Evolutionary conservation across 805 yeast genomes (phyloP), one percentile per base, ranked within the genome.

Genomic region (Nematodospora valgi): DNA sequence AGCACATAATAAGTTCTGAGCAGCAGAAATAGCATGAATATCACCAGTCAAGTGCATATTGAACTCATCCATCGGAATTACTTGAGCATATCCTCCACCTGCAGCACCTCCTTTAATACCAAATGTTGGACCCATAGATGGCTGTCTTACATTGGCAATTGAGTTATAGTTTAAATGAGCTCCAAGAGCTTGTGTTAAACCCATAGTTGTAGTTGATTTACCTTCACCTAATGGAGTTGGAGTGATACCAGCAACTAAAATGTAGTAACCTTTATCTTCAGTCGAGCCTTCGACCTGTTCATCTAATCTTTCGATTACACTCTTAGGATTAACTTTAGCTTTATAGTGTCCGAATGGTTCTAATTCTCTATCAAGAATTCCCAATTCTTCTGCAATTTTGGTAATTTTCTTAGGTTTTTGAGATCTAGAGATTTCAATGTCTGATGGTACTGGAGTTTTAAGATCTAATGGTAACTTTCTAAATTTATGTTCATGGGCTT

Each of bases 91-190:
- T 31, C 98, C 98, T 57, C 98, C 98, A 51, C 98, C 98, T 13
- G 98, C 98, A 39, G 98, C 98, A 62, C 98, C 98, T 54, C 98
- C 98, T 68, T 91, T 91, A 51, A 91, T 88, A 60, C 98, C 98
- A 52, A 91, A 91, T 13, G 98, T 91, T 34, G 98, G 98, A 25
- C 98, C 98, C 96, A 91, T 87, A 7, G 95, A 84, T 19, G 98
- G 98, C 61, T 91, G 98, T 61, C 98, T 84, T 34, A 91, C 96
- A 52, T 86, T 88, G 35, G 98, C 98, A 59, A 89, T 80, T 24
- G 95, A 80, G 39, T 82, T 82, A 59, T 78, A 80, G 34, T 79
- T 75, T 51, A 91, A 72, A 52, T 87, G 94, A 17, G 96, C 96
- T 41, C 96, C 95, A 39, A 91, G 68, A 11, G 98, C 95, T 64